Base-by-base conservation (phyloP, 768 basidiomycete species). In the Pleurotus citrinopileatus region DNA sequence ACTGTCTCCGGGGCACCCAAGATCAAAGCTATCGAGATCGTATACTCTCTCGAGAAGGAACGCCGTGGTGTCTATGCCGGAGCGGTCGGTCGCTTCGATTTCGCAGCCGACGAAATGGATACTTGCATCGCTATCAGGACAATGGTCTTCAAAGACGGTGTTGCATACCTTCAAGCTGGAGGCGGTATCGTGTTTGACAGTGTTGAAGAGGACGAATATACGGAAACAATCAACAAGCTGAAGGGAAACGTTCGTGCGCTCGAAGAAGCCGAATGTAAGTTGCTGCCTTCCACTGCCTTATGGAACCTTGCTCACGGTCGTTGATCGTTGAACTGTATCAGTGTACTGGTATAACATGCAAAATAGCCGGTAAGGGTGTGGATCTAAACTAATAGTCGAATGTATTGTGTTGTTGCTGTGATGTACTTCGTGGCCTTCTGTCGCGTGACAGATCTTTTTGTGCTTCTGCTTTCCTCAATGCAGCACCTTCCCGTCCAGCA, bases 1-100 rank as follows among this genome's bases (percentile, higher is more conserved):
- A 99, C 97, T 2, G 97, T 99, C 22, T 98, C 96, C 1, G 97
- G 97, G 20, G 97, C 97, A 27, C 97, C 97, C 2, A 99, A 99
- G 73, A 95, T 99, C 70, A 97, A 96, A 67, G 97, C 97, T 0
- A 92, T 99, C 58, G 93, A 99, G 68, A 85, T 99, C 37, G 74
- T 99, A 25, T 86, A 86, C 4, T 84, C 83, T 17, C 71, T 98
- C 45, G 97, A 98, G 67, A 80, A 86, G 62, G 92, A 98, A 69
- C 83, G 85, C 22, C 83, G 97, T 32, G 95, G 95, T 22, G 87
- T 98, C 13, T 99, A 99, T 61, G 97, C 94, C 5, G 97, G 97
- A 26, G 97, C 93, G 2, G 94, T 98, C 13, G 97, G 97, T n/a
- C 86, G 94, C 50, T 98, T 95, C 68, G 95, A 98, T 70, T 98